Conservation (phyloP, 306 rosid species). For the Trichosanthes cucumerina region DNA sequence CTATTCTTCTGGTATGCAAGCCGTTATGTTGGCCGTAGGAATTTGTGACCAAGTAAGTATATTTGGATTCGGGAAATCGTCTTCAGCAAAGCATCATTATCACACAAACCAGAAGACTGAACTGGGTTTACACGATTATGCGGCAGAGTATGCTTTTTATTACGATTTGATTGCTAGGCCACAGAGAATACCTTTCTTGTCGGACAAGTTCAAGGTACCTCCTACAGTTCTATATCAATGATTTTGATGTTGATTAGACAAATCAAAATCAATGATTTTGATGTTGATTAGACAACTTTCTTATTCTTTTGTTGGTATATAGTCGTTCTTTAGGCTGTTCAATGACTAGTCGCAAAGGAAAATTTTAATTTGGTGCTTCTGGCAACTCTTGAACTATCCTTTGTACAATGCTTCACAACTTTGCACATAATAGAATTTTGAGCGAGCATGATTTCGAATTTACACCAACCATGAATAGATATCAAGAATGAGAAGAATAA, state of each 20-base stretch:
- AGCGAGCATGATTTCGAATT: not conserved
- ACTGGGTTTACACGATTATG: conserved; percentile 84
- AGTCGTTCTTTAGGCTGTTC: not conserved
- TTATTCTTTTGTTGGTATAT: not conserved
- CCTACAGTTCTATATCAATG: conserved; percentile 67
- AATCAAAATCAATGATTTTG: not conserved
- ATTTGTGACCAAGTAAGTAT: conserved; percentile 74
- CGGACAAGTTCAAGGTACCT: conserved; percentile 59
- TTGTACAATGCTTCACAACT: not conserved
- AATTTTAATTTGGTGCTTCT: not conserved
- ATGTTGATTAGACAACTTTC: not conserved
- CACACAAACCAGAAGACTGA: conserved; percentile 89
- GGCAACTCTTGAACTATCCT: not conserved
- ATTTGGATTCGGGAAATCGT: conserved; percentile 80
- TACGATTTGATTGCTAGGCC: conserved; percentile 51
- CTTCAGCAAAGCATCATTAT: conserved; percentile 77
- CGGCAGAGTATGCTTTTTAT: conserved; percentile 81
- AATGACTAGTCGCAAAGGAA: not conserved
- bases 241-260: conserved; percentile 9
- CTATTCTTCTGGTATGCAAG: conserved; percentile 97
- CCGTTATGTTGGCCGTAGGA: conserved; percentile 83
- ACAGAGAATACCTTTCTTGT: conserved; percentile 56
- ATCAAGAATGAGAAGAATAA: not conserved
- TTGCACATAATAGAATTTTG: not conserved
- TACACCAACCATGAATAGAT: not conserved